A percentile compares a stretch with the other conserved stretches of the same genome.
phyloP scores from a whole-genome alignment of 495 filamentous ascomycete genomes.

The Tuber brumale region DNA sequence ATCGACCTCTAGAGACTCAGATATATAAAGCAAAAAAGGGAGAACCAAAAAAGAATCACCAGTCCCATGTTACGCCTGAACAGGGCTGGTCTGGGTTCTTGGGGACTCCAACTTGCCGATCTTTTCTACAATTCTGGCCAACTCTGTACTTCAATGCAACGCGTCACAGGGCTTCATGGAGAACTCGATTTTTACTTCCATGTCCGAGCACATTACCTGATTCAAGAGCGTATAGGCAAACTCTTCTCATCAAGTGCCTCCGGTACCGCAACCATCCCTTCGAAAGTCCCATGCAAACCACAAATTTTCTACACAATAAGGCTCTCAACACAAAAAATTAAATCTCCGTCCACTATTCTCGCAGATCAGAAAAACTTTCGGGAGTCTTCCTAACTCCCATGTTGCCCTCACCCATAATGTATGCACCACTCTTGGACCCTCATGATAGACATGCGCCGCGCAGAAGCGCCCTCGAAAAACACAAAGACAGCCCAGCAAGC shows the following conservation, averaged over 20 bases:
- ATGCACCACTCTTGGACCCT: not conserved
- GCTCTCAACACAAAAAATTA: not conserved
- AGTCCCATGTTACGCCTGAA: no score
- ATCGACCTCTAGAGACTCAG: no score
- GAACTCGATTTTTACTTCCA: no score
- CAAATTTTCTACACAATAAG: not conserved
- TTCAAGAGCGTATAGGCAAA: not conserved
- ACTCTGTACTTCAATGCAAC: no score
- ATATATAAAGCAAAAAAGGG: no score
- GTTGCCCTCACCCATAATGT: not conserved
- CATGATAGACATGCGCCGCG: not conserved
- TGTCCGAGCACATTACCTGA: not conserved
- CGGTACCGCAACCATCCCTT: not conserved
- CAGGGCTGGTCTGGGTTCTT: no score
- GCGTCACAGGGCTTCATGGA: no score
- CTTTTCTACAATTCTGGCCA: no score
- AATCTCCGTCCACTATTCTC: not conserved
- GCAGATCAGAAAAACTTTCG: not conserved
- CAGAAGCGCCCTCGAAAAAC: no score
- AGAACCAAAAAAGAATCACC: no score
- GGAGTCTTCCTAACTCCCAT: not conserved
- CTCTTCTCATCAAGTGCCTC: not conserved
- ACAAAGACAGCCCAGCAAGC: not conserved
- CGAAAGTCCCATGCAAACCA: not conserved
- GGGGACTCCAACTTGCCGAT: no score